These are phyloP conservation scores for Pseudogymnoascus sp. DNA, from an alignment of 2,329 filamentous ascomycete species.

Conservation along the genomic window DNA sequence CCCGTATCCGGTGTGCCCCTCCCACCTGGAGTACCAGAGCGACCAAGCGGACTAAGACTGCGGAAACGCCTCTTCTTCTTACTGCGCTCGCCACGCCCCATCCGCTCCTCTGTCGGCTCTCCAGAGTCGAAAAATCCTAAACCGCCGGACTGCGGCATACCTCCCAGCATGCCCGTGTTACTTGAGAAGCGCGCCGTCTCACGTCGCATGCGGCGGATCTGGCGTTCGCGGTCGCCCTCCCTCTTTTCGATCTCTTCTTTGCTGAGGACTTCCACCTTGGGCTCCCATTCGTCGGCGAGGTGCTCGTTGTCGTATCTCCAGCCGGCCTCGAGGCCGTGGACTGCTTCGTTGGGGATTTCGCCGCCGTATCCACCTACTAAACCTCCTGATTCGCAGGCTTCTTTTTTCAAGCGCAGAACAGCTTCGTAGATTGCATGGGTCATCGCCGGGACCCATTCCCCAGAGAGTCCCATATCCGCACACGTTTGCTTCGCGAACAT, in stretches of 20 bases:
- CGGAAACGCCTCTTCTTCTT: slow-evolving; percentile 94
- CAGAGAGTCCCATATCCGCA: slow-evolving; percentile 77
- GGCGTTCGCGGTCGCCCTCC: slow-evolving; percentile 86
- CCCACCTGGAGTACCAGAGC: slow-evolving; percentile 56
- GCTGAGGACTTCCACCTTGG: slow-evolving; percentile 69
- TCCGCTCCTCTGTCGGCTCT: slow-evolving; percentile 59
- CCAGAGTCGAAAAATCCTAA: slow-evolving; percentile 44
- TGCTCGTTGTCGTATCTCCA: slow-evolving; percentile 95
- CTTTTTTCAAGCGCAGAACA: slow-evolving; percentile 86
- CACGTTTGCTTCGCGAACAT: slow-evolving; percentile 89
- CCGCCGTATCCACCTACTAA: slow-evolving; percentile 62
- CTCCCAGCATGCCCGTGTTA: slow-evolving; percentile 70
- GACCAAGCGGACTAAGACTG: slow-evolving; percentile 73
- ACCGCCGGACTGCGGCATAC: slow-evolving; percentile 51
- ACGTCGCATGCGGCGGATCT: slow-evolving; percentile 75
- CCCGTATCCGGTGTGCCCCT: slow-evolving; percentile 76
- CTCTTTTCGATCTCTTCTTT: slow-evolving; percentile 98
- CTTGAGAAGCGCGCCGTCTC: slow-evolving; percentile 91
- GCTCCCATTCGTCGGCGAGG: slow-evolving; percentile 75
- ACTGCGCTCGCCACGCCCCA: slow-evolving; percentile 84
- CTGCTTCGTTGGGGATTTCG: slow-evolving; percentile 83
- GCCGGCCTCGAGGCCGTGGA: slow-evolving; percentile 71
- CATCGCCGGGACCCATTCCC: slow-evolving; percentile 91
- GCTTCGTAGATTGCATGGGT: slow-evolving; percentile 97
- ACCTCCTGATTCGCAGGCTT: slow-evolving; percentile 86